phyloP scores from a whole-genome alignment of 768 basidiomycete genomes.

The Termitomyces sp. region DNA sequence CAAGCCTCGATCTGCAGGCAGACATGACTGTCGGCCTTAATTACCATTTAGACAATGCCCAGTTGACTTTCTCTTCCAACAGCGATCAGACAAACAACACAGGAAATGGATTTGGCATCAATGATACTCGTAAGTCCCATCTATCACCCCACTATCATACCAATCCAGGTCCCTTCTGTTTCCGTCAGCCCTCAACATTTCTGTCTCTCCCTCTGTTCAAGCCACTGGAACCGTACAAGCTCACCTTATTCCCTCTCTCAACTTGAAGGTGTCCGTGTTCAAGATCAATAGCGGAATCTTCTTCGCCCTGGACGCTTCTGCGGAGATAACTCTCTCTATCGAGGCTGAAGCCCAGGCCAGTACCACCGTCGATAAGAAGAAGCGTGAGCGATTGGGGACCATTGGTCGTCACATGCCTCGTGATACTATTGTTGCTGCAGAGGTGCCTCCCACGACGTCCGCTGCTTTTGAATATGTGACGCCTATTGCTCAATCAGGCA shows the following conservation, averaged over 20 bases:
- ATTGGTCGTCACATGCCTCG: slow-evolving; percentile 4
- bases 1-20: slow-evolving; percentile 28
- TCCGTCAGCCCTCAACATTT: slow-evolving; percentile 30
- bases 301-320: slow-evolving; percentile 34
- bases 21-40: slow-evolving; percentile 36
- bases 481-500: background rate
- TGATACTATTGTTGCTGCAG: background rate
- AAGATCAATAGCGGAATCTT: slow-evolving; percentile 33
- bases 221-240: slow-evolving; percentile 36
- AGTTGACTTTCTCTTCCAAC: slow-evolving; percentile 38
- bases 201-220: slow-evolving; percentile 31
- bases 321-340: slow-evolving; percentile 21
- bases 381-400: background rate
- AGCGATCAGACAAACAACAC: slow-evolving; percentile 12
- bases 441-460: background rate
- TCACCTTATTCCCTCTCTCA: slow-evolving; percentile 43
- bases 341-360: slow-evolving; percentile 13
- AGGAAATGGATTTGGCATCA: slow-evolving; percentile 25
- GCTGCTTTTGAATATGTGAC: background rate
- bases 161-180: background rate
- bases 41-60: slow-evolving; percentile 34
- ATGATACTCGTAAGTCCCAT: slow-evolving; percentile 34
- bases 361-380: slow-evolving; percentile 8
- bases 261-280: slow-evolving; percentile 38
- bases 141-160: background rate